A percentile compares a stretch with the other conserved stretches of the same genome.
These are phyloP conservation scores for Jaenimonas drosophilae DNA, from an alignment of 208 protist genomes.

Conservation along the genomic window DNA sequence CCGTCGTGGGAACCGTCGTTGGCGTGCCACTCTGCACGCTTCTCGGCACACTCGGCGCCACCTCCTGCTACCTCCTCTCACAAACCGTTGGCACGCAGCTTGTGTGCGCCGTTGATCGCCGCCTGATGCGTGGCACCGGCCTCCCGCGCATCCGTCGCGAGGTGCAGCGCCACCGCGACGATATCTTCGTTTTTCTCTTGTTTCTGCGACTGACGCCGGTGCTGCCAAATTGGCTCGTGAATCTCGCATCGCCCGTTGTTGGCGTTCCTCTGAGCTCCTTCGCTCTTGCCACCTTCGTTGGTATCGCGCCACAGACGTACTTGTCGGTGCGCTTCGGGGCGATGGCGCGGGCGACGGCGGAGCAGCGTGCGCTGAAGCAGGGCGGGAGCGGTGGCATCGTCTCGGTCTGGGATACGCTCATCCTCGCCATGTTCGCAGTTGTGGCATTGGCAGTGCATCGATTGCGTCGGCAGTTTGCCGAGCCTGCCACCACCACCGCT, in stretches of 20 bases:
- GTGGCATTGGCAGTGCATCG: constrained; percentile 17
- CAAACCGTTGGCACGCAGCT: constrained; percentile 24
- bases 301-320: constrained; percentile 87
- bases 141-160: constrained; percentile 42
- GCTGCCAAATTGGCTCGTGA: constrained; percentile 93
- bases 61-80: constrained; percentile 40
- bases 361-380: neutral
- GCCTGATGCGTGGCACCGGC: constrained; percentile 43
- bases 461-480: neutral
- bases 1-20: constrained; percentile 54
- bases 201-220: constrained; percentile 89
- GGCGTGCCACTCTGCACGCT: constrained; percentile 56
- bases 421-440: constrained; percentile 34
- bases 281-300: constrained; percentile 67
- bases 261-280: constrained; percentile 61
- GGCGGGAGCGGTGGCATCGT: constrained; percentile 25
- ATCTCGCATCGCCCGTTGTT: constrained; percentile 76
- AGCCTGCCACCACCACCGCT: neutral
- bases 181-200: constrained; percentile 86
- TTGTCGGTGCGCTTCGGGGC: constrained; percentile 75
- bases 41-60: constrained; percentile 47
- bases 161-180: constrained; percentile 35
- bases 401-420: constrained; percentile 54
- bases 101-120: constrained; percentile 23
- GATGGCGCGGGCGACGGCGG: constrained; percentile 1